Evolutionary conservation across 257 asterid species (phyloP).

Genomic region (Solanum lycopersicoides): DNA sequence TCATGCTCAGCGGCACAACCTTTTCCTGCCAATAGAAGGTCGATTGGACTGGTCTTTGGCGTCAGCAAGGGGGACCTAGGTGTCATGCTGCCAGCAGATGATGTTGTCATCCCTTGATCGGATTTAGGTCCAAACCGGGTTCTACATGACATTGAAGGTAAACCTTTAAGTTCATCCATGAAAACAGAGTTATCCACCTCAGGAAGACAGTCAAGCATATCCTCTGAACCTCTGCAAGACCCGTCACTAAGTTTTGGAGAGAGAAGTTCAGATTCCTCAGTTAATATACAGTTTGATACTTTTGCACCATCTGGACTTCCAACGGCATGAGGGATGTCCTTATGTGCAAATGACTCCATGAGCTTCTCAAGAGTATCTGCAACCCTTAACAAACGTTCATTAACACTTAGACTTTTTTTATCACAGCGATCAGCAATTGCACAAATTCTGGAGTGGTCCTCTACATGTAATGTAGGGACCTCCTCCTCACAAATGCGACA

Average conservation of each 20-base stretch:
- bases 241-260: slow-evolving; percentile 94
- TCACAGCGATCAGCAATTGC: slow-evolving; percentile 97
- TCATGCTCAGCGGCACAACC: slow-evolving; percentile 91
- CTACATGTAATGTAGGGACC: slow-evolving; percentile 92
- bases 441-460: slow-evolving; percentile 96
- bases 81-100: slow-evolving; percentile 98
- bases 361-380: slow-evolving; percentile 93
- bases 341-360: slow-evolving; percentile 70
- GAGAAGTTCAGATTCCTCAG: slow-evolving; percentile 80
- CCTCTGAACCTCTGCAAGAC: slow-evolving; percentile 98
- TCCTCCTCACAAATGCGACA: slow-evolving; percentile 99
- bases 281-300: slow-evolving; percentile 63
- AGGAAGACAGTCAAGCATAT: slow-evolving; percentile 87
- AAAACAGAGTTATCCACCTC: slow-evolving; percentile 64
- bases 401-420: slow-evolving; percentile 80
- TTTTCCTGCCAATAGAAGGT: slow-evolving; percentile 74
- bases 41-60: slow-evolving; percentile 76
- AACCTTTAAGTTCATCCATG: slow-evolving; percentile 74
- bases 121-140: slow-evolving; percentile 94
- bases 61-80: slow-evolving; percentile 96
- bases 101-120: slow-evolving; percentile 96
- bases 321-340: slow-evolving; percentile 50
- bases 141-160: slow-evolving; percentile 84
- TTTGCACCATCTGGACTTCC: slow-evolving; percentile 82
- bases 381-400: slow-evolving; percentile 75